Evolutionary conservation across 202 grass and related monocot genomes (phyloP), one percentile per base, ranked within the genome.

Genomic region (Setaria italica): DNA sequence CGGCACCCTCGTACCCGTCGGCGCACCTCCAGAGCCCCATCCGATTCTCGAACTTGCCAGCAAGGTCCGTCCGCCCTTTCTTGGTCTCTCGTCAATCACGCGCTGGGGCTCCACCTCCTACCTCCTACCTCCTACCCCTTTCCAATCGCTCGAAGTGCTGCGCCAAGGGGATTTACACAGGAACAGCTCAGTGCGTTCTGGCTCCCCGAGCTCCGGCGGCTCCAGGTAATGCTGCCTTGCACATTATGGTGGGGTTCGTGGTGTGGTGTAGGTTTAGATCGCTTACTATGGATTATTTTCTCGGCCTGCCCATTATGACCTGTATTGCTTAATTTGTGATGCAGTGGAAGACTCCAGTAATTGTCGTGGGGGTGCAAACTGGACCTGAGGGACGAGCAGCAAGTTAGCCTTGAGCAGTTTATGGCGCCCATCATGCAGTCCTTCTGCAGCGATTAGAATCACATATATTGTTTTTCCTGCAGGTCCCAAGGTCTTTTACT

Each of bases 341-440:
- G 25, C 80, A 98, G 93, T 37, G 96, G 25, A 99, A 87, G 81
- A 90, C 87, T 19, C 91, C 90, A 4, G 85, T 99, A 25, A 95
- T 96, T 12, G 88, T 99, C 13, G 97, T 99, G 29, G 93, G 97
- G 1, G 25, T 99, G 97, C 80, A 99, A 96, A 85, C 70, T 99
- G 62, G 93, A 99, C 88, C 81, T 95, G 39, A 84, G 93, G 84
- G 93, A 98, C 30, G 96, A 98, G 39, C 93, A 95, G 62, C 93
- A 98, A 74, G 87, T 91, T 49, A 89, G 88, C 54, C 85, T 98
- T 48, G 93, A 95, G 81, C 96, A 98, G 88, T 88, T 95, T 30
- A 98, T 98, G 96, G 89, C 90, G 54, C 93, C 93, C 60, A 98
- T 98, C 82, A 98, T 98, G 96, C 96, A 98, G 83, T 86, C 82